These are phyloP conservation scores for Bimuria novae-zelandiae DNA, from an alignment of 2,329 filamentous ascomycete species.

Conservation along the genomic window DNA sequence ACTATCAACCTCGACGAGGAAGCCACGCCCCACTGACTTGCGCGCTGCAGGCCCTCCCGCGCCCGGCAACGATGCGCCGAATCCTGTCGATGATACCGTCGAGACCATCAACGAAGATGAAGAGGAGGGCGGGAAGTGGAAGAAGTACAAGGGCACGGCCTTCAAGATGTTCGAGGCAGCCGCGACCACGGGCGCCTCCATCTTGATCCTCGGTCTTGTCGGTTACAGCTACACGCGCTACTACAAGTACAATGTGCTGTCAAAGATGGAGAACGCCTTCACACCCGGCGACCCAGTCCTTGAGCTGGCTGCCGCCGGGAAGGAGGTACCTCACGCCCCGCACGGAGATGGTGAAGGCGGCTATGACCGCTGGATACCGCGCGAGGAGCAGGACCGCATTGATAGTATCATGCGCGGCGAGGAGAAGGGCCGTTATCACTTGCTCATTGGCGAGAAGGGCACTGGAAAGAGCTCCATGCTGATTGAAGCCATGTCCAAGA, in stretches of 20 bases:
- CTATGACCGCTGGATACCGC: slow-evolving; percentile 75
- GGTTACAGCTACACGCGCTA: slow-evolving; percentile 55
- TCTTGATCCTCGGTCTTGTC: slow-evolving; percentile 53
- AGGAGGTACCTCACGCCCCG: slow-evolving; percentile 34
- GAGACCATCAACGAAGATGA: slow-evolving; percentile 29
- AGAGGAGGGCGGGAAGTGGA: slow-evolving; percentile 21
- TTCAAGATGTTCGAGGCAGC: slow-evolving; percentile 60
- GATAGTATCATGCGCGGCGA: slow-evolving; percentile 80
- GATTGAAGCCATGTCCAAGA: slow-evolving; percentile 91
- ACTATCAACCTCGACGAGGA: too few species aligned
- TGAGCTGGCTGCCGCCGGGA: slow-evolving; percentile 59
- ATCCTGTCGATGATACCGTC: slow-evolving; percentile 44
- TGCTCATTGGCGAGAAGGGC: slow-evolving; percentile 93
- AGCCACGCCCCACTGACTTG: slow-evolving; percentile 17
- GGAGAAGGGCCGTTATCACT: slow-evolving; percentile 80
- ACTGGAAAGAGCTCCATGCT: slow-evolving; percentile 97
- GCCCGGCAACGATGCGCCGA: slow-evolving; percentile 45
- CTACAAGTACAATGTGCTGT: slow-evolving; percentile 89
- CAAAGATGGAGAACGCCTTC: slow-evolving; percentile 93
- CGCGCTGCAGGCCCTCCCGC: slow-evolving; percentile 8
- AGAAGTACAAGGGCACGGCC: slow-evolving; percentile 46
- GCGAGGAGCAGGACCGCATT: slow-evolving; percentile 80
- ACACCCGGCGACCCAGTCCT: slow-evolving; percentile 88
- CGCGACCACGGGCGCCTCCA: slow-evolving; percentile 56
- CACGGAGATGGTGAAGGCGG: slow-evolving; percentile 51